A percentile compares a stretch with the other conserved stretches of the same genome.
phyloP scores from a whole-genome alignment of 208 protist genomes.

The Naegleria gruberi region DNA sequence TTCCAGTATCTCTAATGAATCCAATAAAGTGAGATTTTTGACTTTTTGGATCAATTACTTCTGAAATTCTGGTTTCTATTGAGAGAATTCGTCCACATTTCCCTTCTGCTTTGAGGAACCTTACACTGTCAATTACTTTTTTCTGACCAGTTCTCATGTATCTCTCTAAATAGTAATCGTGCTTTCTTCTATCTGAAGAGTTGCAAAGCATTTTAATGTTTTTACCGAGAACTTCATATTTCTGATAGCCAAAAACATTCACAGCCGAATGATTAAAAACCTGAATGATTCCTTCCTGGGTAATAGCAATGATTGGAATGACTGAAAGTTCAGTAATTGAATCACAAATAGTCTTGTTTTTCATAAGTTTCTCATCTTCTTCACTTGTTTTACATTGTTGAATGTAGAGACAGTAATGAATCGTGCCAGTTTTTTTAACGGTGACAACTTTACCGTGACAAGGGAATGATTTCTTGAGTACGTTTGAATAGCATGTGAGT shows the following conservation, averaged over 20 bases:
- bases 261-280: neutral
- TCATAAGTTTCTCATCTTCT: neutral
- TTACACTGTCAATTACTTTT: neutral
- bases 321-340: neutral
- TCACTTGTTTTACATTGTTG: neutral
- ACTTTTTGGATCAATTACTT: neutral
- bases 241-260: neutral
- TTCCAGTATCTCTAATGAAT: neutral
- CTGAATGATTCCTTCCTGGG: neutral
- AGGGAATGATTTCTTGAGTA: neutral
- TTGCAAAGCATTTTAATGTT: neutral
- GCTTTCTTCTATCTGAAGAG: neutral
- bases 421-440: neutral
- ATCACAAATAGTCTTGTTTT: neutral
- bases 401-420: neutral
- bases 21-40: neutral
- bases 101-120: neutral
- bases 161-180: neutral
- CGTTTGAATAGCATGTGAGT: no score
- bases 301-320: neutral
- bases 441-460: neutral
- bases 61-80: neutral
- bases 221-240: neutral
- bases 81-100: neutral
- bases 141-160: neutral